These are phyloP conservation scores for Kazachstania viticola DNA, from an alignment of 805 yeast genomes.

Conservation along the genomic window DNA sequence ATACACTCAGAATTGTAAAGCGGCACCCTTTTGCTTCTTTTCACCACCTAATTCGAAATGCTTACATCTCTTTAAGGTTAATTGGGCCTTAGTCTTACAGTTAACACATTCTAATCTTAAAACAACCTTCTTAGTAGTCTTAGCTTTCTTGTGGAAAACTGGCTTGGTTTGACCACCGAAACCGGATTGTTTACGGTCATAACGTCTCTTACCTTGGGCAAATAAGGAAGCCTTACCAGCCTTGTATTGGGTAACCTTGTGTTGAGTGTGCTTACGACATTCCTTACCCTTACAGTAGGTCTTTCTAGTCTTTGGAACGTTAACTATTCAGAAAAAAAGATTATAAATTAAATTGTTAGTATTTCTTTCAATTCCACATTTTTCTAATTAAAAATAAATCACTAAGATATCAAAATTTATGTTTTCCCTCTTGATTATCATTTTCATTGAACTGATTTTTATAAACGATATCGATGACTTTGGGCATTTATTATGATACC, in stretches of 20 bases:
- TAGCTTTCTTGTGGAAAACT: conserved; percentile 99
- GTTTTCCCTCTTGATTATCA: too few relatives aligned
- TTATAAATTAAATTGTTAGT: conserved; percentile 1
- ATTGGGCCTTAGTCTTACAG: conserved; percentile 98
- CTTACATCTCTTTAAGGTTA: conserved; percentile 98
- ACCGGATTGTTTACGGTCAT: conserved; percentile 99
- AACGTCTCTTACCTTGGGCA: conserved; percentile 99
- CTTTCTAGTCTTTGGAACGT: conserved; percentile 99
- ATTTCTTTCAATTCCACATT: too few relatives aligned
- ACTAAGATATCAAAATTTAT: too few relatives aligned
- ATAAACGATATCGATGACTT: too few relatives aligned
- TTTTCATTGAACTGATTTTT: too few relatives aligned
- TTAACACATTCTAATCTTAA: conserved; percentile 97
- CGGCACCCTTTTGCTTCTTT: conserved; percentile 99
- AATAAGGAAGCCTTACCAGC: conserved; percentile 99
- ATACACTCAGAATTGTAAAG: conserved; percentile 98
- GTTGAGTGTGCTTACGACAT: conserved; percentile 99
- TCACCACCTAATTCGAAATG: conserved; percentile 99
- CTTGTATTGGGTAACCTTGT: conserved; percentile 99
- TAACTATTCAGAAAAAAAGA: conserved; percentile 57
- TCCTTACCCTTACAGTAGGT: conserved; percentile 99
- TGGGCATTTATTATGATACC: too few relatives aligned
- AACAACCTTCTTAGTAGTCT: conserved; percentile 99
- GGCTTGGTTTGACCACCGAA: conserved; percentile 99
- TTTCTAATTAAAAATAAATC: too few relatives aligned